These are phyloP conservation scores for Mycena metata DNA, from an alignment of 768 basidiomycete genomes.

Conservation along the genomic window DNA sequence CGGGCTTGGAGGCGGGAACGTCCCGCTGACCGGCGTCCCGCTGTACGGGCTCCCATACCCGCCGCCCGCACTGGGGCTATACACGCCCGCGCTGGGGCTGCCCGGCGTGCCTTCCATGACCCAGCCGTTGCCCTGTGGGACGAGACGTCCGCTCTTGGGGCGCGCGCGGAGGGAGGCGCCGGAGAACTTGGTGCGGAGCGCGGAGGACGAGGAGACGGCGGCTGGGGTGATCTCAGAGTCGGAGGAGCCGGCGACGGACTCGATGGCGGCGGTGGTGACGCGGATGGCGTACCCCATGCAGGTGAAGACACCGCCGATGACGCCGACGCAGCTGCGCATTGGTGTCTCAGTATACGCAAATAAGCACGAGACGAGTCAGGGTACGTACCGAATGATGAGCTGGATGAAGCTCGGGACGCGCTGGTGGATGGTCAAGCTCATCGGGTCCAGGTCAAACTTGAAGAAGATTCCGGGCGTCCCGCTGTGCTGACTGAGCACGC, in stretches of 20 bases:
- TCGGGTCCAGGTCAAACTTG: slow-evolving; percentile 96
- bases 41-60: slow-evolving; percentile 18
- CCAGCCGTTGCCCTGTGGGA: slow-evolving; percentile 73
- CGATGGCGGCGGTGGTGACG: slow-evolving; percentile 73
- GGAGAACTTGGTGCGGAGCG: slow-evolving; percentile 75
- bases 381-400: slow-evolving; percentile 75
- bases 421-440: slow-evolving; percentile 88
- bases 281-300: slow-evolving; percentile 85
- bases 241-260: slow-evolving; percentile 69
- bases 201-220: slow-evolving; percentile 75
- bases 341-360: background rate
- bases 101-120: slow-evolving; percentile 63
- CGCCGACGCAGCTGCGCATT: slow-evolving; percentile 81
- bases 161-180: slow-evolving; percentile 76
- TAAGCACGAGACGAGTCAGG: background rate
- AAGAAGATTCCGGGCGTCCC: slow-evolving; percentile 97
- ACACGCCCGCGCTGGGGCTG: slow-evolving; percentile 18
- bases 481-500: slow-evolving; percentile 77
- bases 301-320: slow-evolving; percentile 92
- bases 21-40: slow-evolving; percentile 29
- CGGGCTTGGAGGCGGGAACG: slow-evolving; percentile 27
- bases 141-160: slow-evolving; percentile 56
- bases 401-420: slow-evolving; percentile 87
- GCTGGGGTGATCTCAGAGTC: slow-evolving; percentile 61
- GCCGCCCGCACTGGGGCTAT: slow-evolving; percentile 15